Evolutionary conservation across 345 rosid genomes (phyloP).

Genomic region (Camelina hispida): DNA sequence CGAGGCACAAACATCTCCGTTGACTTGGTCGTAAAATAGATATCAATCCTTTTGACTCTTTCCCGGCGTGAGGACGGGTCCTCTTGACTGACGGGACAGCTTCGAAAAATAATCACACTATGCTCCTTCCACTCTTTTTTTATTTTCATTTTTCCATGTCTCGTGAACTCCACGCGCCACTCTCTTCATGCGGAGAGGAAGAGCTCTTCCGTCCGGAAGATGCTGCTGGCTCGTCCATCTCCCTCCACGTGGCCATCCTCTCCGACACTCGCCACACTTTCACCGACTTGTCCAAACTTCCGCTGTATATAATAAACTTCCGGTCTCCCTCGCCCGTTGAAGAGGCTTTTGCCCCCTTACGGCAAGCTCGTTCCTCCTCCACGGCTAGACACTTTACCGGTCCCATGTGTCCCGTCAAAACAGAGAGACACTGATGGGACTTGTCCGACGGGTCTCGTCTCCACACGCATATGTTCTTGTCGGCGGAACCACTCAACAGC

Average conservation of each 20-base stretch:
- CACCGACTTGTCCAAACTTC: slow-evolving; percentile 83
- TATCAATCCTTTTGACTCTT: slow-evolving; percentile 23
- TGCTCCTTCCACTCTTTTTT: slow-evolving; percentile 15
- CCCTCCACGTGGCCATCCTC: slow-evolving; percentile 45
- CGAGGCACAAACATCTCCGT: slow-evolving; percentile 13
- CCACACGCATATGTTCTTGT: slow-evolving; percentile 84
- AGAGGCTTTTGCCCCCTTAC: slow-evolving; percentile 4
- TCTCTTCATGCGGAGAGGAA: slow-evolving; percentile 23
- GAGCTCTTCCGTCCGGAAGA: slow-evolving; percentile 28
- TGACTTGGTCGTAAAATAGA: slow-evolving; percentile 25
- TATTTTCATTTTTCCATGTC: not conserved
- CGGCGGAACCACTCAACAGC: slow-evolving; percentile 88
- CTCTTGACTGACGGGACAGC: slow-evolving; percentile 17
- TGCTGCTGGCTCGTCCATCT: slow-evolving; percentile 30
- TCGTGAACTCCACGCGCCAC: slow-evolving; percentile 38
- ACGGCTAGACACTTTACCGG: slow-evolving; percentile 87
- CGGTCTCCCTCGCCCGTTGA: slow-evolving; percentile 24
- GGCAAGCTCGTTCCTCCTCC: slow-evolving; percentile 45
- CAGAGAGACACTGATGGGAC: slow-evolving; percentile 60
- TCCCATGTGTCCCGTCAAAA: slow-evolving; percentile 77
- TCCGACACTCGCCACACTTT: slow-evolving; percentile 84
- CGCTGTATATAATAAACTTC: slow-evolving; percentile 72
- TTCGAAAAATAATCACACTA: slow-evolving; percentile 23
- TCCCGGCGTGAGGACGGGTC: slow-evolving; percentile 22
- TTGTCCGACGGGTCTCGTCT: slow-evolving; percentile 57